phyloP scores from a whole-genome alignment of 2,329 filamentous ascomycete genomes.

The Gyromitra esculenta region DNA sequence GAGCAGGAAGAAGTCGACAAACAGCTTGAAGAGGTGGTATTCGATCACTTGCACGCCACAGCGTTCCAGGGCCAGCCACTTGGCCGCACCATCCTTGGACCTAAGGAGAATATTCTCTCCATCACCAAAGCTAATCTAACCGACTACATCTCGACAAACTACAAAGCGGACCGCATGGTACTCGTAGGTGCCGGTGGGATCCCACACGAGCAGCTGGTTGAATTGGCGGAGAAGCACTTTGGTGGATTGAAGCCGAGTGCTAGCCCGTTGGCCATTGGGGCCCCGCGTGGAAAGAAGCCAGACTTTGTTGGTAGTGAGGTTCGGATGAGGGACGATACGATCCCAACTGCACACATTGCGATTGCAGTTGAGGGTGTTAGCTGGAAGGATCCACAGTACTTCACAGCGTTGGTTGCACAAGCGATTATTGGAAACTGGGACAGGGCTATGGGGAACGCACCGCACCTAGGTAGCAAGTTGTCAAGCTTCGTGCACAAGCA shows the following conservation, averaged over 20 bases:
- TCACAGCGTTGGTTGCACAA: constrained; percentile 95
- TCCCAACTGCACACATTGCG: constrained; percentile 95
- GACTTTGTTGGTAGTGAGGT: constrained; percentile 98
- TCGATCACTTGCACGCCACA: constrained; percentile 98
- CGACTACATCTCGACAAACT: constrained; percentile 99
- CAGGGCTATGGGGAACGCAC: constrained; percentile 96
- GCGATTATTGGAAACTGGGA: constrained; percentile 99
- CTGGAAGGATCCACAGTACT: constrained; percentile 99
- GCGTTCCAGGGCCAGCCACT: constrained; percentile 96
- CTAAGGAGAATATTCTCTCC: constrained; percentile 96
- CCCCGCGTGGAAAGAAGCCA: constrained; percentile 78
- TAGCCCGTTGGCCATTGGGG: constrained; percentile 77
- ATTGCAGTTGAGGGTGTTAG: constrained; percentile 99
- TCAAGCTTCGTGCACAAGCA: constrained; percentile 93
- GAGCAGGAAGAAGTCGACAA: constrained; percentile 99
- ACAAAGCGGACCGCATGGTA: constrained; percentile 99
- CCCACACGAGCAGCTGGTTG: constrained; percentile 91
- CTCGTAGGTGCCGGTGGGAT: constrained; percentile 94
- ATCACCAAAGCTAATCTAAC: constrained; percentile 90
- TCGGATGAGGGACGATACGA: constrained; percentile 92
- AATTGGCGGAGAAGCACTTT: constrained; percentile 97
- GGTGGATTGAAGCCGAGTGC: constrained; percentile 75
- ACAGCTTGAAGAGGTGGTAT: constrained; percentile 99
- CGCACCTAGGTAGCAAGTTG: constrained; percentile 97
- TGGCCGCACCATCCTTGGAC: constrained; percentile 96